Evolutionary conservation across 345 rosid species (phyloP).

Genomic region (Salix arbutifolia): DNA sequence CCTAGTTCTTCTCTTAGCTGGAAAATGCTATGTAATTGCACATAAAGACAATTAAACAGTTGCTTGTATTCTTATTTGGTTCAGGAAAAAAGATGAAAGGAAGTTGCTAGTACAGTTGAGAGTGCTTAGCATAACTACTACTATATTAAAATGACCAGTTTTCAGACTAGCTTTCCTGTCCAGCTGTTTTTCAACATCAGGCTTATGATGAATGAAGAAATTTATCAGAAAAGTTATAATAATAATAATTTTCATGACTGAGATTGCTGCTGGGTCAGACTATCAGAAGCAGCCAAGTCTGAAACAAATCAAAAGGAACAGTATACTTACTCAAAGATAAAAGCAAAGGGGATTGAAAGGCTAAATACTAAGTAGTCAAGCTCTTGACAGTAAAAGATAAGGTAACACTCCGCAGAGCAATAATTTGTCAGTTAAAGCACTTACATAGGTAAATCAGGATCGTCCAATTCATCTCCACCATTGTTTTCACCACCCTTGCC

Average conservation of each 20-base stretch:
- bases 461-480: slow-evolving; percentile 47
- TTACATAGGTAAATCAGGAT: slow-evolving; percentile 73
- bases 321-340: background rate
- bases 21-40: background rate
- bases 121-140: background rate
- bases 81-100: too few species aligned
- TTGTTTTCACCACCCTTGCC: slow-evolving; percentile 26
- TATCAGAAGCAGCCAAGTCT: background rate
- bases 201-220: background rate
- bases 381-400: background rate
- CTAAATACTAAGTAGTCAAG: background rate
- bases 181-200: background rate
- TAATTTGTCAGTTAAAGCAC: slow-evolving; percentile 7
- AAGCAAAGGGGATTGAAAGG: background rate
- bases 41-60: background rate
- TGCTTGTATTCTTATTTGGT: background rate
- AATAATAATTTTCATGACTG: background rate
- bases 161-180: background rate
- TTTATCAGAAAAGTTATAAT: background rate
- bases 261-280: background rate
- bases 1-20: background rate
- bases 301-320: background rate
- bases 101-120: background rate
- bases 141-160: background rate
- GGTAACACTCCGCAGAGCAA: background rate